Percentiles rank a stretch among this genome's conserved stretches.
phyloP scores from a whole-genome alignment of 176 grass and related monocot species.

The Musa acuminata region DNA sequence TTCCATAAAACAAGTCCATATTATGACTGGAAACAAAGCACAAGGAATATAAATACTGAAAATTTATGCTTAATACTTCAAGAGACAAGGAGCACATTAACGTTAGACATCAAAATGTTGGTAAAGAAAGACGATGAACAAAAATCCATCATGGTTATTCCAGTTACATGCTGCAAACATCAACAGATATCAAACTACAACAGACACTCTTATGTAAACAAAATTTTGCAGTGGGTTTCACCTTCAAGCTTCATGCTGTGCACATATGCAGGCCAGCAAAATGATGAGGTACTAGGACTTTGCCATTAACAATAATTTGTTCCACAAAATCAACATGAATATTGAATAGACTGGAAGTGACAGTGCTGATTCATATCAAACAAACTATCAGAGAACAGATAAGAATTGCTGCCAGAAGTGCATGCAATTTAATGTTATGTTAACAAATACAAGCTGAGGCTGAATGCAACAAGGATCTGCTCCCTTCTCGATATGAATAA shows the following conservation, averaged over 20 bases:
- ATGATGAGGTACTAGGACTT: slow-evolving; percentile 31
- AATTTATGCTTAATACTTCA: too few species aligned
- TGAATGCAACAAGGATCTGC: too few species aligned
- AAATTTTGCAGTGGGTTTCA: too few species aligned
- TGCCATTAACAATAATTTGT: slow-evolving; percentile 59
- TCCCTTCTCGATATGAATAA: too few species aligned
- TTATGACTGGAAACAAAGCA: not conserved
- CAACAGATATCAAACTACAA: not conserved
- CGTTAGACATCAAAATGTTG: not conserved
- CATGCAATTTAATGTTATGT: not conserved
- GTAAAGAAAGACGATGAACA: not conserved
- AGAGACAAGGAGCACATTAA: not conserved
- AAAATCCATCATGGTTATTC: not conserved
- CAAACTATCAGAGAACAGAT: not conserved
- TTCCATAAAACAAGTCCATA: not conserved
- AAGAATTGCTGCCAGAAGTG: not conserved
- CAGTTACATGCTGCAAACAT: not conserved
- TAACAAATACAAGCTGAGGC: too few species aligned
- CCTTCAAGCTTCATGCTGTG: slow-evolving; percentile 38
- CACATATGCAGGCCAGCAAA: slow-evolving; percentile 32
- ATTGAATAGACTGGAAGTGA: slow-evolving; percentile 34
- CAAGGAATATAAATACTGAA: not conserved
- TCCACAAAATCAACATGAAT: slow-evolving; percentile 47
- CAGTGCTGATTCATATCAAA: slow-evolving; percentile 41
- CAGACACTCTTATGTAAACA: too few species aligned